phyloP scores from a whole-genome alignment of 2,329 filamentous ascomycete genomes.

The Penicillium sp. region DNA sequence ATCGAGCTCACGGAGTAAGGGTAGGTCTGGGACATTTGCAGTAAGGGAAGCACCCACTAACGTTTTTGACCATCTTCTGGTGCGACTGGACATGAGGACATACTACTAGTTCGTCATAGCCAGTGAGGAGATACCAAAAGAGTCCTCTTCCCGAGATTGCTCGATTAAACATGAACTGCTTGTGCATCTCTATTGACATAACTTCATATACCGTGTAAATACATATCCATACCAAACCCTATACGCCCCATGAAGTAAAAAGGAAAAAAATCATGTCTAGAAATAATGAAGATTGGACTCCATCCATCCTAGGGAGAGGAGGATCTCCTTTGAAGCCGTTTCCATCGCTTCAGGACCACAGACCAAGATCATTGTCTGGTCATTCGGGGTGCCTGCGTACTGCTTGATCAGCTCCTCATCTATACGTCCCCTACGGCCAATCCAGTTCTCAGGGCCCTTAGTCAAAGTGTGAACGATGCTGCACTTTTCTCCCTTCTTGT shows the following conservation, averaged over 20 bases:
- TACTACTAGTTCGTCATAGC: conserved; percentile 57
- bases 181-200: conserved; percentile 8
- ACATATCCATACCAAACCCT: conserved; percentile 3
- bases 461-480: conserved; percentile 73
- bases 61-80: conserved; percentile 69
- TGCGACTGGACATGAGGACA: conserved; percentile 72
- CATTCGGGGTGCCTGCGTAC: conserved; percentile 53
- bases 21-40: conserved; percentile 32
- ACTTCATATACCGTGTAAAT: conserved; percentile 5
- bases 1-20: conserved; percentile 41
- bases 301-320: conserved; percentile 70
- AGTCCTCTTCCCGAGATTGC: neutral
- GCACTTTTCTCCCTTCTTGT: conserved; percentile 55
- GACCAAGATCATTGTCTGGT: conserved; percentile 69
- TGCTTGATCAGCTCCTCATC: conserved; percentile 65
- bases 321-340: conserved; percentile 62
- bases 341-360: conserved; percentile 82
- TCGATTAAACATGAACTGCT: conserved; percentile 1
- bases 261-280: conserved; percentile 42
- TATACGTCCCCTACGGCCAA: conserved; percentile 70
- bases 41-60: conserved; percentile 54
- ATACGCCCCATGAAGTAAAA: neutral
- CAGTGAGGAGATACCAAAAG: neutral
- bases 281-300: conserved; percentile 79
- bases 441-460: conserved; percentile 67